Evolutionary conservation across 805 yeast genomes (phyloP), one percentile per base, ranked within the genome.

Genomic region (Sugiyamaella boreocaroliniensis): DNA sequence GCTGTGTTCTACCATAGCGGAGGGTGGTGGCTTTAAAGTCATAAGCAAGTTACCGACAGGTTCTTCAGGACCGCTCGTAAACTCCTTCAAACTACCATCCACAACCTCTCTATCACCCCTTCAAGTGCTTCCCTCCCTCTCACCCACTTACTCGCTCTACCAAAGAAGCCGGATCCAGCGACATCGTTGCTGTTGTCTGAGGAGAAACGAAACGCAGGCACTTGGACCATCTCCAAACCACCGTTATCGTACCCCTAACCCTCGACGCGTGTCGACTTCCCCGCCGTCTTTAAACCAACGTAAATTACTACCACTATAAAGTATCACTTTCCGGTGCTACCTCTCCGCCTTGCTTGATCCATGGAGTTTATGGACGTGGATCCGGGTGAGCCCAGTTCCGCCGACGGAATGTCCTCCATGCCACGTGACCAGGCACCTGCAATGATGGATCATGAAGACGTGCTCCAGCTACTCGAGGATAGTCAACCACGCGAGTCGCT

Each of bases 141-240:
- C 26, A 22, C 6, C 26, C 26, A 32, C 37, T 32, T 14, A 32
- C 37, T 14, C 37, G 12, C 37, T 32, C 37, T 10, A 32, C 37
- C 37, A 32, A 14, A 32, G 37, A 32, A 32, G 37, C 37, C 37
- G 37, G 37, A 32, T 45, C 48, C 22, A 45, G 34, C n/a, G 48
- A 45, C 55, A 55, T 32, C 26, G 37, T 32, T 32, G 37, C n/a
- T 32, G 11, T 10, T 32, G 12, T 10, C 10, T 32, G 37, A 4
- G n/a, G 26, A 22, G 26, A 22, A 22, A 22, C 26, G 26, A 22
- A 22, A 22, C 26, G 26, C 26, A 22, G 26, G 26, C 26, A 22
- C 26, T 22, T 22, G 26, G 26, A 22, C 26, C 26, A 22, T 22
- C n/a, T n/a, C 26, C 26, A 22, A 22, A 22, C 26, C 26, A 22